These are phyloP conservation scores for Nectriaceae sp. DNA, from an alignment of 2,329 filamentous ascomycete species.

Conservation along the genomic window DNA sequence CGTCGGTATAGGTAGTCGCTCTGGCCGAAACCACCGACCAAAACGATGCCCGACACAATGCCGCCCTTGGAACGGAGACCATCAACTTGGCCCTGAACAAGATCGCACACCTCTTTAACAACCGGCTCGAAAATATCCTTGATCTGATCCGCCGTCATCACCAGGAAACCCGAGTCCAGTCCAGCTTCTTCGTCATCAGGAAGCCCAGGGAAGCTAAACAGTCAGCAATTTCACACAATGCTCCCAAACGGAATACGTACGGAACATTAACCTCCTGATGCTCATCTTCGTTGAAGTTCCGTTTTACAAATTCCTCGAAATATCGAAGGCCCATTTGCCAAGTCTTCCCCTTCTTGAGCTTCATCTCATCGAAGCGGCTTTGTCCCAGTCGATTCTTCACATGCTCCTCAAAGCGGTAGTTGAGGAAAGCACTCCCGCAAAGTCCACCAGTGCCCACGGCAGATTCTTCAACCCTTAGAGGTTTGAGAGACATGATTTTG, in stretches of 20 bases:
- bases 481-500: slow-evolving; percentile 73
- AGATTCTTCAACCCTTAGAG: slow-evolving; percentile 74
- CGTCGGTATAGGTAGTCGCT: slow-evolving; percentile 74
- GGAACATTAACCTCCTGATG: slow-evolving; percentile 77
- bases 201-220: slow-evolving; percentile 65
- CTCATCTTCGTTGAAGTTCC: slow-evolving; percentile 80
- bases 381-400: slow-evolving; percentile 68
- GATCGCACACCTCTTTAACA: slow-evolving; percentile 67
- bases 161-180: slow-evolving; percentile 74
- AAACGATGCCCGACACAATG: slow-evolving; percentile 71
- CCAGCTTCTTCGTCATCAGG: slow-evolving; percentile 75
- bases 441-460: slow-evolving; percentile 78
- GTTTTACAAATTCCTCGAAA: slow-evolving; percentile 83
- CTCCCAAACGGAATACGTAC: slow-evolving; percentile 40
- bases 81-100: slow-evolving; percentile 68
- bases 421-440: slow-evolving; percentile 77
- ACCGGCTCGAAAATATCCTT: slow-evolving; percentile 77
- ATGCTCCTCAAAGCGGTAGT: slow-evolving; percentile 80
- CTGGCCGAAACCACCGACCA: slow-evolving; percentile 82
- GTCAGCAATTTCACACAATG: slow-evolving; percentile 3
- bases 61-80: slow-evolving; percentile 62
- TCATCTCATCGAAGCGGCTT: slow-evolving; percentile 72
- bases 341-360: slow-evolving; percentile 73
- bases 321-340: slow-evolving; percentile 80
- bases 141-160: slow-evolving; percentile 69